Evolutionary conservation across 441 rosid species (phyloP).

Genomic region (Pelargonium cotyledonis): DNA sequence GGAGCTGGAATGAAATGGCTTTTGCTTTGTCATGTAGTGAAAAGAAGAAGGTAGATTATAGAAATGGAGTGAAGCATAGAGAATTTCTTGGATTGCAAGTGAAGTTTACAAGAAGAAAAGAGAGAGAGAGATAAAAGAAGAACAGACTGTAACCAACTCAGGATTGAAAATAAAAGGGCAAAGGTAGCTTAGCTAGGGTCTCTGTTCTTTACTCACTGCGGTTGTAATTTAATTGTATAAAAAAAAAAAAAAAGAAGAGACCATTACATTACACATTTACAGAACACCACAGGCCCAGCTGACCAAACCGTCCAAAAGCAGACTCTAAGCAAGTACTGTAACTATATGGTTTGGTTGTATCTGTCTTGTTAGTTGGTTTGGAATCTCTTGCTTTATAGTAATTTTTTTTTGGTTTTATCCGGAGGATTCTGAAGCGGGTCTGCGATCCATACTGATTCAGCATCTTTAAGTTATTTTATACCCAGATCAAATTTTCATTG

Average conservation of each 20-base stretch:
- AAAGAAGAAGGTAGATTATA: no score
- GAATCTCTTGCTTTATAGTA: background rate
- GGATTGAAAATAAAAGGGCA: background rate
- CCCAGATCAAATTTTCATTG: no score
- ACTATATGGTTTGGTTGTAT: background rate
- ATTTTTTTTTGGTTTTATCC: no score
- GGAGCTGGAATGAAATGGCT: no score
- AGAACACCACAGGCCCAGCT: background rate
- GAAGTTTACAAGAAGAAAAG: background rate
- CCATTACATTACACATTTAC: no score
- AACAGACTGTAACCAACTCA: background rate
- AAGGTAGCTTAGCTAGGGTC: background rate
- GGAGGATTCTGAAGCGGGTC: no score
- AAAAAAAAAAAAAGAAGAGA: no score
- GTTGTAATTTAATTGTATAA: no score
- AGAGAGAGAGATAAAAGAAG: background rate
- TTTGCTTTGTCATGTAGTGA: no score
- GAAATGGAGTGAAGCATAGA: background rate
- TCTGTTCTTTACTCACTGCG: background rate
- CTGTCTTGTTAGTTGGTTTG: background rate
- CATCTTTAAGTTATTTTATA: background rate
- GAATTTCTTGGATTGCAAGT: background rate
- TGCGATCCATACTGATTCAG: no score
- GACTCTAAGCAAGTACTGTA: background rate
- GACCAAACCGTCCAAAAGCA: background rate